Base-by-base conservation (phyloP, 2,329 filamentous ascomycete genomes). In the Venturiaceae sp. region DNA sequence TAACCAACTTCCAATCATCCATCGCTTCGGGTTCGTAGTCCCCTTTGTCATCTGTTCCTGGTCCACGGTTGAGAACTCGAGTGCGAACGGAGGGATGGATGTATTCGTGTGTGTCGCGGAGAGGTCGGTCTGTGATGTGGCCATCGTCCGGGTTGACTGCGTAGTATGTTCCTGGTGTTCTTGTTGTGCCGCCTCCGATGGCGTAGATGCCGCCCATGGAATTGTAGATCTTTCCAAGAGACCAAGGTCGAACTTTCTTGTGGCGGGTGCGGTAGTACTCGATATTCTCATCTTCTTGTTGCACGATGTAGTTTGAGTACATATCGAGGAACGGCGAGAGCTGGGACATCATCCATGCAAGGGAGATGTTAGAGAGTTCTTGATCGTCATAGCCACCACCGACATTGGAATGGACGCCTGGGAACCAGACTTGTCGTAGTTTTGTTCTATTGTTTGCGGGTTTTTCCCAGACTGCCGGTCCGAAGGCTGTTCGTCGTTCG, bases 281-380 rank as follows among this genome's bases (percentile, higher is more conserved):
- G 7, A 74, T 72, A 6, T 73, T 76, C 28, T 72, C 66, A 21
- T 77, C 74, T 58, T 76, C 74, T 57, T 77, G 72, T 61, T 77
- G 74, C 26, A 77, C 70, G 16, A 79, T 60, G 61, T 77, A 79
- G 50, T 76, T 73, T 3, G 71, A 67, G 56, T 77, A 69, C 64
- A 79, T 73, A 60, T 78, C 77, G 59, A 77, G 64, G 47, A 77
- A 77, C 1, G 72, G 72, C 56, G 74, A 69, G 47, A 80, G 66
- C 59, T 81, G 78, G 55, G 74, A 73, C 64, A 82, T 79, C 80
- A 83, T 82, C 80, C 80, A 83, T 3, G 79, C 80, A 1, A 82
- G 66, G 5, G 75, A 74, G 30, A 82, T 79, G 41, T 80, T 77
- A 11, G 77, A 74, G 34, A 79, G 71, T 33, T 79, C 73, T 61